Evolutionary conservation across 805 yeast species (phyloP), one percentile per base, ranked within the genome.

Genomic region (Saturnispora ahearnii): DNA sequence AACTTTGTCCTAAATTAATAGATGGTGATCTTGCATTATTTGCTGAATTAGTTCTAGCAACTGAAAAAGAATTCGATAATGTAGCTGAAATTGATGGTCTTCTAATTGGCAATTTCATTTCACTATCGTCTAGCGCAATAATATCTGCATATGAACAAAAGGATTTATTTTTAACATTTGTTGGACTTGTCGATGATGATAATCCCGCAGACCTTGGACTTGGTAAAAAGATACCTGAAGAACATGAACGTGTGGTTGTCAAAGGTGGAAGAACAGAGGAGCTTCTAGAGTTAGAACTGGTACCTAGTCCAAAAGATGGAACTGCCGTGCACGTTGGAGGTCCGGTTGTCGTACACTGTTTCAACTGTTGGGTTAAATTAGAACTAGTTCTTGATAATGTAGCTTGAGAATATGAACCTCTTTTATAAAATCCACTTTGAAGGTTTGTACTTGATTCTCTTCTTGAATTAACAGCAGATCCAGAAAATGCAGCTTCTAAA

Each of bases 111-210:
- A 57, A 59, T 30, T 61, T 60, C 10, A 60, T 55, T 46, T 67
- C 71, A 42, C 65, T 71, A 58, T 82, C 84, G 63, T 84, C 91
- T 57, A 78, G 80, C 55, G 72, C 77, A 53, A 84, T 74, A 77
- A 87, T 76, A 58, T 87, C 96, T 3, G 91, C 95, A 63, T 84
- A 87, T 2, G 89, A 82, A 60, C 79, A 83, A 62, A 86, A 86
- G 36, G 74, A 71, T 47, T 62, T 66, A 47, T 59, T 61, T 45
- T 36, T 36, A 12, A 36, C 11, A 18, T 49, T 58, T 31, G 59
- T 32, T 55, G 65, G 60, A 45, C 66, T 66, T 15, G 74, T 73
- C 7, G 77, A 73, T n/a, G 21, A 15, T 18, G 44, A 24, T 11
- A 45, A 21, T 29, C 40, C 33, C 4, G 31, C 30, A 29, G 41